A percentile compares a stretch with the other conserved stretches of the same genome.
These are phyloP conservation scores for Diospyros lotus DNA, from an alignment of 148 eudicot genomes.

Conservation along the genomic window DNA sequence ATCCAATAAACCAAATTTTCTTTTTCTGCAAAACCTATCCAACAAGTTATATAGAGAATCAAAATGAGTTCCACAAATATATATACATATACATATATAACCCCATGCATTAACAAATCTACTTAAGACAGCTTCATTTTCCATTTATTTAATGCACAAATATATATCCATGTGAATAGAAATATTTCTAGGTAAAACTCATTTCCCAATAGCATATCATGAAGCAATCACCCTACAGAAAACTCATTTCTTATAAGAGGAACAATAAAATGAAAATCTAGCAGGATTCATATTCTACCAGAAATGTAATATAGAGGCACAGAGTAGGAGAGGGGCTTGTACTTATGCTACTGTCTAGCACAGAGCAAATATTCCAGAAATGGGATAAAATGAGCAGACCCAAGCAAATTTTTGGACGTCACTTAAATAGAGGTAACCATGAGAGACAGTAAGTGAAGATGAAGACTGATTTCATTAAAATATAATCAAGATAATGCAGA, in stretches of 20 bases:
- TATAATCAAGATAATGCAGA: neutral
- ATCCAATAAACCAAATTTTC: too few species aligned
- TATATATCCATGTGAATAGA: neutral
- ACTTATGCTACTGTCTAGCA: neutral
- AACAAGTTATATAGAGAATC: too few species aligned
- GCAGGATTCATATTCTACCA: neutral
- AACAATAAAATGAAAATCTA: neutral
- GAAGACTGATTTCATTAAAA: neutral
- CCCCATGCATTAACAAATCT: too few species aligned
- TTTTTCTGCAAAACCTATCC: too few species aligned
- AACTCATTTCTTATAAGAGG: neutral
- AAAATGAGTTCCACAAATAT: too few species aligned
- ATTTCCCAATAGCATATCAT: neutral
- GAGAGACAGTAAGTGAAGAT: conserved; percentile 4
- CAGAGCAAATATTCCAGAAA: neutral
- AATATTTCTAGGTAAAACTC: neutral
- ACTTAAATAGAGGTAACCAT: too few species aligned
- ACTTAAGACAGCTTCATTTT: too few species aligned
- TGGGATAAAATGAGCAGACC: neutral
- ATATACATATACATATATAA: too few species aligned
- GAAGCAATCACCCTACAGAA: neutral
- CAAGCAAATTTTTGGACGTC: neutral
- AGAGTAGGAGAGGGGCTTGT: neutral
- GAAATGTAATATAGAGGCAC: neutral
- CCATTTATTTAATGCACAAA: too few species aligned